These are phyloP conservation scores for Exophiala sideris DNA, from an alignment of 2,329 filamentous ascomycete species.

Conservation along the genomic window DNA sequence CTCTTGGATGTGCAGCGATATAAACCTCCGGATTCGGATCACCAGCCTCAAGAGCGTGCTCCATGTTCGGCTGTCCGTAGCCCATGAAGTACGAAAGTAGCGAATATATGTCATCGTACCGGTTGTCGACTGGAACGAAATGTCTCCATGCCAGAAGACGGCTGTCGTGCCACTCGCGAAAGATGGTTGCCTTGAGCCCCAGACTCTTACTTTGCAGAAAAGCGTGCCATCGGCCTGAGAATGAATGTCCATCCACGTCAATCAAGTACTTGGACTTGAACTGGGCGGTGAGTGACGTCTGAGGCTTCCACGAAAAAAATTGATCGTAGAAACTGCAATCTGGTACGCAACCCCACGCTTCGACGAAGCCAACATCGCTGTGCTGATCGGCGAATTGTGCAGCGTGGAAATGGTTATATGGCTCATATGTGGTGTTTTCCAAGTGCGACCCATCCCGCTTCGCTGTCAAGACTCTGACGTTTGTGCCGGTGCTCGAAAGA, in stretches of 20 bases:
- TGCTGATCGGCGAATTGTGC: constrained; percentile 34
- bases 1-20: constrained; percentile 33
- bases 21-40: constrained; percentile 28
- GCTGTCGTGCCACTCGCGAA: constrained; percentile 54
- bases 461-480: constrained; percentile 32
- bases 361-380: constrained; percentile 39
- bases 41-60: constrained; percentile 12
- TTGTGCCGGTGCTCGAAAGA: constrained; percentile 24
- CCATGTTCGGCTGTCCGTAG: constrained; percentile 24
- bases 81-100: constrained; percentile 52
- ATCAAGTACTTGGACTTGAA: constrained; percentile 38
- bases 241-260: constrained; percentile 41
- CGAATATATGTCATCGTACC: constrained; percentile 49
- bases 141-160: constrained; percentile 52
- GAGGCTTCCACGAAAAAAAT: constrained; percentile 30
- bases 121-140: constrained; percentile 53
- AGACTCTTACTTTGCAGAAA: constrained; percentile 48
- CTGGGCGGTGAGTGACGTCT: constrained; percentile 33
- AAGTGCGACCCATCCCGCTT: constrained; percentile 12
- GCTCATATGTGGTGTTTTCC: constrained; percentile 29
- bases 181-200: constrained; percentile 53
- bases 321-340: constrained; percentile 38
- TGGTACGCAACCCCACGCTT: constrained; percentile 37
- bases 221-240: constrained; percentile 40
- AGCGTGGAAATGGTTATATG: constrained; percentile 30